These are phyloP conservation scores for Colletotrichum gigasporum DNA, from an alignment of 2,329 filamentous ascomycete species.

Conservation along the genomic window DNA sequence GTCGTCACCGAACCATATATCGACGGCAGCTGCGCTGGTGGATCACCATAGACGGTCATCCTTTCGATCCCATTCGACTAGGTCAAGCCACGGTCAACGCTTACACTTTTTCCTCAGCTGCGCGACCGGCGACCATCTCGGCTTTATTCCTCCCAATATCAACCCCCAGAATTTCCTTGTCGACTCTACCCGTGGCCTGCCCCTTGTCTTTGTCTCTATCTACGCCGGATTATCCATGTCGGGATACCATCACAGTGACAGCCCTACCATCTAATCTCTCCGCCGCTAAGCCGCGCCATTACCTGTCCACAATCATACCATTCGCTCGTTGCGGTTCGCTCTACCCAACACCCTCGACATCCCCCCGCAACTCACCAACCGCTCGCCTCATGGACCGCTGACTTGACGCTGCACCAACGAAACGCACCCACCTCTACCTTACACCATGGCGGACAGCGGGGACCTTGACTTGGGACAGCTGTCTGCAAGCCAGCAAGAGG, in stretches of 20 bases:
- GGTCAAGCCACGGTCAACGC: not conserved
- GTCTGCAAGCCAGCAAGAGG: slow-evolving; percentile 80
- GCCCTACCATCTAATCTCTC: not conserved
- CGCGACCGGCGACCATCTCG: not conserved
- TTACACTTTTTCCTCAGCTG: not conserved
- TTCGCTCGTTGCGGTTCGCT: not conserved
- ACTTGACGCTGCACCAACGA: not conserved
- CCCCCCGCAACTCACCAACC: not conserved
- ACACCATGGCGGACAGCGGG: slow-evolving; percentile 49
- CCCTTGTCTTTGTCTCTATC: too few species aligned
- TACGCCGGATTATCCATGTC: too few species aligned
- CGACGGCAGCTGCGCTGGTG: too few species aligned
- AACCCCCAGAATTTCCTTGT: too few species aligned
- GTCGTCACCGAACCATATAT: slow-evolving; percentile 16
- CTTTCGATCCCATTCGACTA: not conserved
- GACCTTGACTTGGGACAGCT: slow-evolving; percentile 74
- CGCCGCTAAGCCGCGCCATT: not conserved
- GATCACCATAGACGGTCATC: not conserved
- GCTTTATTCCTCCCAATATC: too few species aligned
- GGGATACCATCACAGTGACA: not conserved
- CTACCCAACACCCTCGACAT: not conserved
- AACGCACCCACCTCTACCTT: not conserved
- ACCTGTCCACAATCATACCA: not conserved
- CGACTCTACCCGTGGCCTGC: too few species aligned
- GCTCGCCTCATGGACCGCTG: slow-evolving; percentile 3